phyloP scores from a whole-genome alignment of 2,329 filamentous ascomycete species.

The Macroventuria anomochaeta region DNA sequence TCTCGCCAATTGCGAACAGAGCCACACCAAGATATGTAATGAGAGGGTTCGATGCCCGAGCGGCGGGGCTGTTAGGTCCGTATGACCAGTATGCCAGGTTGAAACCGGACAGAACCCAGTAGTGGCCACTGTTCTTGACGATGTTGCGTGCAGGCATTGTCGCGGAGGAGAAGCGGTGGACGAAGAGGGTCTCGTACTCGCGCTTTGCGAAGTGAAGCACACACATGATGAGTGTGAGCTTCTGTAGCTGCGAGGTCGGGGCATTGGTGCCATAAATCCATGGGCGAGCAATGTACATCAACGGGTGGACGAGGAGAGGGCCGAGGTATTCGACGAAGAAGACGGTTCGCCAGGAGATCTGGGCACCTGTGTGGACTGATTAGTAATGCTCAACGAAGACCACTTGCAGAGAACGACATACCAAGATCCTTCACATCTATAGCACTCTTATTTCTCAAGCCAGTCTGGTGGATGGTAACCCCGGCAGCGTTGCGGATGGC shows the following conservation, averaged over 20 bases:
- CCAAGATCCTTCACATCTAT: slow-evolving; percentile 93
- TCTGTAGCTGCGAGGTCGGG: slow-evolving; percentile 70
- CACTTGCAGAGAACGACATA: slow-evolving; percentile 49
- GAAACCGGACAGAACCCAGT: slow-evolving; percentile 85
- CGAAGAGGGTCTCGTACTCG: slow-evolving; percentile 90
- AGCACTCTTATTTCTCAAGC: slow-evolving; percentile 64
- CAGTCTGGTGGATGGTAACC: slow-evolving; percentile 61
- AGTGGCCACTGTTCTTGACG: slow-evolving; percentile 93
- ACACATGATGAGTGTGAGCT: slow-evolving; percentile 75
- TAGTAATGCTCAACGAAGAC: background rate
- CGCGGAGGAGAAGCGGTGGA: slow-evolving; percentile 92
- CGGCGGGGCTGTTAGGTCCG: slow-evolving; percentile 72
- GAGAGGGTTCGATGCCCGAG: slow-evolving; percentile 57
- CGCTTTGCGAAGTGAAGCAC: slow-evolving; percentile 90
- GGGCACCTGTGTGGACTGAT: slow-evolving; percentile 66
- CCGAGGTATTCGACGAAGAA: slow-evolving; percentile 96
- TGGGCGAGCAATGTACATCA: slow-evolving; percentile 73
- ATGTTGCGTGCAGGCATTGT: slow-evolving; percentile 94
- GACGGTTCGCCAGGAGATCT: slow-evolving; percentile 91
- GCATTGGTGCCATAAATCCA: slow-evolving; percentile 69
- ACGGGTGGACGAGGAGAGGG: slow-evolving; percentile 83
- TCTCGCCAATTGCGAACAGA: slow-evolving; percentile 78
- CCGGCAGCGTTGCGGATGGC: slow-evolving; percentile 62
- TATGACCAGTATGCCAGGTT: slow-evolving; percentile 88
- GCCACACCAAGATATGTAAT: slow-evolving; percentile 67